phyloP scores from a whole-genome alignment of 1,139 yeast species.

The Pichia sp. region DNA sequence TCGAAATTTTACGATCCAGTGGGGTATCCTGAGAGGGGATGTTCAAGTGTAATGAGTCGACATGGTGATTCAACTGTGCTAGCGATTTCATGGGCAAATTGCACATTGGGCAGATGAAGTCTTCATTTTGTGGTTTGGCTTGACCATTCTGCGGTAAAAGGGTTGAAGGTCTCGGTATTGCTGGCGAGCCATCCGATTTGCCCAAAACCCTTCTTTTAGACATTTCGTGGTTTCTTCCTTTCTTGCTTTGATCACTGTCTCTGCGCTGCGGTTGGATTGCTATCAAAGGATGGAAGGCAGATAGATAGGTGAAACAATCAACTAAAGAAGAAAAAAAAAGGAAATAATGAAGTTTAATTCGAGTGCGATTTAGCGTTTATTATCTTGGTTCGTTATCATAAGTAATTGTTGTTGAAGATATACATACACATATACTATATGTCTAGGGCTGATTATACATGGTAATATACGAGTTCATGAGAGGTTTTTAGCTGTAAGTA shows the following conservation, averaged over 20 bases:
- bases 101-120: slow-evolving; percentile 63
- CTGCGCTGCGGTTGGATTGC: no score
- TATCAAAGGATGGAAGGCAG: no score
- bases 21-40: background rate
- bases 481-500: background rate
- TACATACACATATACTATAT: background rate
- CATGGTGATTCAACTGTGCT: slow-evolving; percentile 59
- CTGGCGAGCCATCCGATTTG: background rate
- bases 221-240: slow-evolving; percentile 12
- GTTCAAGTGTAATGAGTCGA: slow-evolving; percentile 61
- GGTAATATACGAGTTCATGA: background rate
- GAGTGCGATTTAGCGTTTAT: background rate
- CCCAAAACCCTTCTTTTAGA: slow-evolving; percentile 25
- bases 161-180: background rate
- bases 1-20: background rate
- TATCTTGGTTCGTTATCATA: background rate
- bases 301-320: background rate
- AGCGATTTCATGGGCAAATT: slow-evolving; percentile 54
- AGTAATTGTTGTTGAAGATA: background rate
- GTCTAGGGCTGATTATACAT: background rate
- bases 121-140: background rate
- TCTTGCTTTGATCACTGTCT: no score
- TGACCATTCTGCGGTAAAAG: background rate
- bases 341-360: background rate
- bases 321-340: background rate